A percentile compares a stretch with the other conserved stretches of the same genome.
Evolutionary conservation across 805 yeast genomes (phyloP).

Genomic region (Danielia reshetovae): DNA sequence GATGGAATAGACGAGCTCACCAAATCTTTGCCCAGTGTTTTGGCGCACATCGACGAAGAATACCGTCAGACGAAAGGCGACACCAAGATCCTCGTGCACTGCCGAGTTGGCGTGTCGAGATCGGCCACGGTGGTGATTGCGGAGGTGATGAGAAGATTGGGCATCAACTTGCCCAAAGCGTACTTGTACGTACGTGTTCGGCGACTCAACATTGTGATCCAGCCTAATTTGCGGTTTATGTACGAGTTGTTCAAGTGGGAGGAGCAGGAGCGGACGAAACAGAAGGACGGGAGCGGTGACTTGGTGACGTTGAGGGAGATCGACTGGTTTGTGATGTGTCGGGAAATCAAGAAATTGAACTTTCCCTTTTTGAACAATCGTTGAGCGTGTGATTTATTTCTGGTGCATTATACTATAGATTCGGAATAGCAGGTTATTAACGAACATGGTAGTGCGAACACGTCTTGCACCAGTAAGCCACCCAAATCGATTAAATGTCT

Average conservation of each 20-base stretch:
- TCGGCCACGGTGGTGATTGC: slow-evolving; percentile 96
- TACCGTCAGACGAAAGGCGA: slow-evolving; percentile 6
- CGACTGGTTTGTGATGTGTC: slow-evolving; percentile 85
- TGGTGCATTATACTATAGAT: too few species aligned
- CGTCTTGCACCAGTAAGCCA: too few species aligned
- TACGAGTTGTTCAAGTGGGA: slow-evolving; percentile 64
- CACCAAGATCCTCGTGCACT: slow-evolving; percentile 62
- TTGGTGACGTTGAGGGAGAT: slow-evolving; percentile 53
- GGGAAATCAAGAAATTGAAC: slow-evolving; percentile 77
- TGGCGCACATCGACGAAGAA: slow-evolving; percentile 56
- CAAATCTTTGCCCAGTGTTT: slow-evolving; percentile 55
- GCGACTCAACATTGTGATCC: slow-evolving; percentile 86
- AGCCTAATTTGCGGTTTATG: slow-evolving; percentile 89
- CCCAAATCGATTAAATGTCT: too few species aligned
- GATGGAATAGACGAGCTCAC: slow-evolving; percentile 85
- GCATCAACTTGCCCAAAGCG: slow-evolving; percentile 68
- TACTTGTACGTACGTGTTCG: slow-evolving; percentile 87
- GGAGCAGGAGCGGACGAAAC: slow-evolving; percentile 16
- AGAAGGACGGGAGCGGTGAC: slow-evolving; percentile 3
- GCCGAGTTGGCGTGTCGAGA: slow-evolving; percentile 93
- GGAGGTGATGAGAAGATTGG: slow-evolving; percentile 79
- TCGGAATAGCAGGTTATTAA: too few species aligned
- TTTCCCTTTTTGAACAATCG: slow-evolving; percentile 34
- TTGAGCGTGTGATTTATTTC: slow-evolving; percentile 1
- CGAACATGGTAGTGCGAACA: too few species aligned